Percentiles rank a stretch among this genome's conserved stretches.
phyloP scores from a whole-genome alignment of 139 green algal species.

The Parachlorella kessleri region DNA sequence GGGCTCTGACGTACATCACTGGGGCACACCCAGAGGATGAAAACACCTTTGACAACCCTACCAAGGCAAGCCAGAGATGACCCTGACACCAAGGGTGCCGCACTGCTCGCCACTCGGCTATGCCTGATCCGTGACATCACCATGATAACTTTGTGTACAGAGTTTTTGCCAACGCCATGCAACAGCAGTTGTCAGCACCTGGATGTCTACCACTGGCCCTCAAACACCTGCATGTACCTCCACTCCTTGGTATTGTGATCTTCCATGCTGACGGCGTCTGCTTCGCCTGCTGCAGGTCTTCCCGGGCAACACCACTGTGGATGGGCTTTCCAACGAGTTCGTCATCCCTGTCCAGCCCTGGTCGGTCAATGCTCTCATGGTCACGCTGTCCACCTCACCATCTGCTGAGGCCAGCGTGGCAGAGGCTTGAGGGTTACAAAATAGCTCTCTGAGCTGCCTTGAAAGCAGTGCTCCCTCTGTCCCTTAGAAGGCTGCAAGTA shows the following conservation, averaged over 20 bases:
- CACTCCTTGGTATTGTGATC: no score
- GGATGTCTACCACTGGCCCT: background rate
- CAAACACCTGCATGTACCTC: no score
- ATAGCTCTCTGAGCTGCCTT: no score
- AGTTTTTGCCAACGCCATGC: background rate
- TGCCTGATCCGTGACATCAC: background rate
- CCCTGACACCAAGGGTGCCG: background rate
- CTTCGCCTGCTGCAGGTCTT: conserved; percentile 1
- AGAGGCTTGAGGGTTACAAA: no score
- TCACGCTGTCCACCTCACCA: conserved; percentile 20
- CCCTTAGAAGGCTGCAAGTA: no score
- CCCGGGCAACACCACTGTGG: background rate
- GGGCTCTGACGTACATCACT: no score
- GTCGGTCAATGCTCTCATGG: conserved; percentile 9
- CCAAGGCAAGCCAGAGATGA: conserved; percentile 10
- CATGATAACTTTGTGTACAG: background rate
- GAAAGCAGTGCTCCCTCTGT: no score
- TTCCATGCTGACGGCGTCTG: no score
- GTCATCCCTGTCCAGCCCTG: conserved; percentile 2
- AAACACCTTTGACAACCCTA: conserved; percentile 21
- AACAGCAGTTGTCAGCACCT: background rate
- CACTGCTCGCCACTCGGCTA: background rate
- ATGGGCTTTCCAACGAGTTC: conserved; percentile 18
- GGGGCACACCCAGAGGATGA: conserved; percentile 22
- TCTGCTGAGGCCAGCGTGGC: no score